Evolutionary conservation across 352 stramenopile species (phyloP).

Genomic region (Thraustochytrium striatum): DNA sequence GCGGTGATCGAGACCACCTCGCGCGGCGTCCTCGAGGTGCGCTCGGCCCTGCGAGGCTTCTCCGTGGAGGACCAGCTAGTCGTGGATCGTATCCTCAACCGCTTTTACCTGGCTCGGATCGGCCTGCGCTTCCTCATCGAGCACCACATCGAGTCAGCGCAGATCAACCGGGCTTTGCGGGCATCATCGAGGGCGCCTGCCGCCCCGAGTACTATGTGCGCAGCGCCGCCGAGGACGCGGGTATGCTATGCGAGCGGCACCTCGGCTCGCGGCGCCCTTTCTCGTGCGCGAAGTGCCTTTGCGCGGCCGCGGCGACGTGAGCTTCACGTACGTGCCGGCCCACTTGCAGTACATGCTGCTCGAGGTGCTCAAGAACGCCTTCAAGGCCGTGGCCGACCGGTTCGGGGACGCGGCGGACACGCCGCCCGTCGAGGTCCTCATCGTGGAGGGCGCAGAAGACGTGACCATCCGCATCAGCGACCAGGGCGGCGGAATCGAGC

Average conservation of each 20-base stretch:
- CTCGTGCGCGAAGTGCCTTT: slow-evolving; percentile 45
- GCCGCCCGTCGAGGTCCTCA: slow-evolving; percentile 27
- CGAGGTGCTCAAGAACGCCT: slow-evolving; percentile 68
- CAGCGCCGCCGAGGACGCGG: slow-evolving; percentile 58
- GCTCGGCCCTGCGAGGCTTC: slow-evolving; percentile 46
- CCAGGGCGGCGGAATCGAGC: slow-evolving; percentile 57
- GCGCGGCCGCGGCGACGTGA: slow-evolving; percentile 24
- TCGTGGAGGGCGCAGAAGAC: slow-evolving; percentile 28
- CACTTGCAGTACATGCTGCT: slow-evolving; percentile 69
- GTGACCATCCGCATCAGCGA: slow-evolving; percentile 40
- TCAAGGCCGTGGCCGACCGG: slow-evolving; percentile 51
- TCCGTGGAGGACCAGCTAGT: slow-evolving; percentile 49
- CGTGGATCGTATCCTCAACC: slow-evolving; percentile 65
- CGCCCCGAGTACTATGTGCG: slow-evolving; percentile 59
- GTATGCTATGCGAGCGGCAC: slow-evolving; percentile 55
- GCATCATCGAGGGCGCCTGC: slow-evolving; percentile 64
- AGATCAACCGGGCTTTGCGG: slow-evolving; percentile 53
- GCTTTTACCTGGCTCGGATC: slow-evolving; percentile 67
- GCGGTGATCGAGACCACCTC: slow-evolving; percentile 17
- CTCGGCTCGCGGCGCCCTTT: slow-evolving; percentile 56
- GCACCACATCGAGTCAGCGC: slow-evolving; percentile 63
- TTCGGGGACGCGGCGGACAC: background rate
- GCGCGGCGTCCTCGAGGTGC: slow-evolving; percentile 26
- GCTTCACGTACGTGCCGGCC: slow-evolving; percentile 67
- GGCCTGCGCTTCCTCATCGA: slow-evolving; percentile 66